Base-by-base conservation (phyloP, 495 filamentous ascomycete genomes). In the Aspergillus taichungensis region DNA sequence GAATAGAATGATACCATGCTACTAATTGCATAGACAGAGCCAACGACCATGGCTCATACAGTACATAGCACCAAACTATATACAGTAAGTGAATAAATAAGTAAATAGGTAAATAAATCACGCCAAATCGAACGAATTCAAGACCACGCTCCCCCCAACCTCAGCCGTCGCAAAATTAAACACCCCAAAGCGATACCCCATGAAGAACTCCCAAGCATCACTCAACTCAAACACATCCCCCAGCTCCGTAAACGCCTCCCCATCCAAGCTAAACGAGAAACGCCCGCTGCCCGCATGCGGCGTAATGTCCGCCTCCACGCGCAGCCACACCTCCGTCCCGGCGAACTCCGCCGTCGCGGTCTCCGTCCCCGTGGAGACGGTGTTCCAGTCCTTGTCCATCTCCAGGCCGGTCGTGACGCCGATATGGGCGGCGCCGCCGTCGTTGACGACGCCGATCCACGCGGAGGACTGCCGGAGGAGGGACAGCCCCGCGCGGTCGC, bases 141-240 rank as follows among this genome's bases (percentile, higher is more conserved):
- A 59, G 14, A 42, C 60, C 1, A 78, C 62, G 38, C 63, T 60
- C 0, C 77, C 78, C 0, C 77, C 77, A 5, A 77, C 50, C 6
- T 46, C 58, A 40, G 67, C 63, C 0, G 76, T 82, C 0, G 75
- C 78, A 57, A 63, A 75, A 50, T 80, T 80, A 49, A 82, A 80
- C 8, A 79, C 68, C 0, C 61, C 77, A 53, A 63, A 82, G 8
- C 75, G 66, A 57, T 80, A 79, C 0, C 75, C 78, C 35, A 69
- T 64, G 42, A 79, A 82, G 55, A 69, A 75, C 8, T 59, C 44
- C 67, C 68, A 79, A 10, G 57, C 55, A 18, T 63, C 76, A 34
- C 51, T 68, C 62, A 79, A 51, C 6, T 52, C 43, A 29, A 65
- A 73, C 0, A 47, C 46, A 1, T 44, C 41, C 0, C 78, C 78